These are phyloP conservation scores for Aspergillus carlsbadensis DNA, from an alignment of 495 filamentous ascomycete species.

Conservation along the genomic window DNA sequence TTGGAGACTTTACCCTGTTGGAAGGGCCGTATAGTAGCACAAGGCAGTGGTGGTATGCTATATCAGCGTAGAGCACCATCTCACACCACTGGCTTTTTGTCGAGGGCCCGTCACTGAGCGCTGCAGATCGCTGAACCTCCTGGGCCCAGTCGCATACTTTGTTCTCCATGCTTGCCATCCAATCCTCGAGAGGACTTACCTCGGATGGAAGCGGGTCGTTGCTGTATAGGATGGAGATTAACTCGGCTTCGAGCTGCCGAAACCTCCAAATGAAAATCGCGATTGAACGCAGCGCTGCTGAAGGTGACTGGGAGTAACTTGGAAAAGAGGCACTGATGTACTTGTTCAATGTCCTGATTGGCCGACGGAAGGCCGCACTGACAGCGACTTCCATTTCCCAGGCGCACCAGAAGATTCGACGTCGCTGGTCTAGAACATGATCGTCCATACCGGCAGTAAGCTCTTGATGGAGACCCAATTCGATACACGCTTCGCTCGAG, in stretches of 20 bases:
- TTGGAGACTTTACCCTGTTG: neutral
- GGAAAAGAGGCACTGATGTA: neutral
- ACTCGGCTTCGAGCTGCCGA: neutral
- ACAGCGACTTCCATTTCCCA: conserved; percentile 7
- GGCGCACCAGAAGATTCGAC: conserved; percentile 4
- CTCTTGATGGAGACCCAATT: conserved; percentile 3
- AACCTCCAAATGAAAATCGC: conserved; percentile 1
- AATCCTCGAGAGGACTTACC: neutral
- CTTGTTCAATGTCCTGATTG: neutral
- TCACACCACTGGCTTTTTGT: neutral
- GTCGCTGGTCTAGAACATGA: neutral
- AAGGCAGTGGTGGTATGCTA: neutral
- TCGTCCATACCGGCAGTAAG: neutral
- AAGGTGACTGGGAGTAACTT: too few species aligned
- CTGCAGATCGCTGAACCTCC: neutral
- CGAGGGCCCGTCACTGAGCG: neutral
- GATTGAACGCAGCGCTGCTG: neutral
- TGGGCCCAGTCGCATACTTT: neutral
- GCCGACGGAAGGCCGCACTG: conserved; percentile 2
- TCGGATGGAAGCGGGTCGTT: neutral
- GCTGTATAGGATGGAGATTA: neutral
- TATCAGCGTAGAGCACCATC: conserved; percentile 4
- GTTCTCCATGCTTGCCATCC: neutral
- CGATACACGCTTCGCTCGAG: conserved; percentile 3
- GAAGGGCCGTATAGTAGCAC: neutral